Conservation (phyloP, 306 rosid species). For the Rubus idaeus region DNA sequence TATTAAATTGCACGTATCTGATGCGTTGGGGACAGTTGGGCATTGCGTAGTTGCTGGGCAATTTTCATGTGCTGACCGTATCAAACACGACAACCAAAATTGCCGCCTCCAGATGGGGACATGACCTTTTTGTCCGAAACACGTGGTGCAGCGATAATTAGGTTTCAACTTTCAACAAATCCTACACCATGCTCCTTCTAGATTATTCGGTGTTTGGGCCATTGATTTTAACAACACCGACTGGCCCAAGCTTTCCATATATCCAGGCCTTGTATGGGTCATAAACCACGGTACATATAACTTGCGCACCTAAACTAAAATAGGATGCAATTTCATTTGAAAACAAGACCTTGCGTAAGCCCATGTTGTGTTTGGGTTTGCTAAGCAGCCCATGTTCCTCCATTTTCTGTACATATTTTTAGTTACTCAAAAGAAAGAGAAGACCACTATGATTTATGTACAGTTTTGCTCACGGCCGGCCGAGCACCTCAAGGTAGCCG, state of each 20-base stretch:
- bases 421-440: too few species aligned
- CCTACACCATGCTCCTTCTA: neutral
- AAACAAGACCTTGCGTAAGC: neutral
- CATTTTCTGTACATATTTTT: too few species aligned
- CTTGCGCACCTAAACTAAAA: neutral
- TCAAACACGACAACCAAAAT: conserved; percentile 9
- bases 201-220: neutral
- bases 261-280: too few species aligned
- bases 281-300: neutral
- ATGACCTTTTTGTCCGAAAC: neutral
- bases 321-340: neutral
- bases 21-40: neutral
- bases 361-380: too few species aligned
- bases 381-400: too few species aligned
- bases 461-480: too few species aligned
- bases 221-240: neutral
- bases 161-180: neutral
- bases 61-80: neutral
- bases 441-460: too few species aligned
- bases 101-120: conserved; percentile 2
- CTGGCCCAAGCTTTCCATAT: neutral
- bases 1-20: neutral
- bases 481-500: too few species aligned
- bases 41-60: neutral
- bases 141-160: neutral